phyloP scores from a whole-genome alignment of 2,329 filamentous ascomycete species.

The Colletotrichum lindemuthianum region DNA sequence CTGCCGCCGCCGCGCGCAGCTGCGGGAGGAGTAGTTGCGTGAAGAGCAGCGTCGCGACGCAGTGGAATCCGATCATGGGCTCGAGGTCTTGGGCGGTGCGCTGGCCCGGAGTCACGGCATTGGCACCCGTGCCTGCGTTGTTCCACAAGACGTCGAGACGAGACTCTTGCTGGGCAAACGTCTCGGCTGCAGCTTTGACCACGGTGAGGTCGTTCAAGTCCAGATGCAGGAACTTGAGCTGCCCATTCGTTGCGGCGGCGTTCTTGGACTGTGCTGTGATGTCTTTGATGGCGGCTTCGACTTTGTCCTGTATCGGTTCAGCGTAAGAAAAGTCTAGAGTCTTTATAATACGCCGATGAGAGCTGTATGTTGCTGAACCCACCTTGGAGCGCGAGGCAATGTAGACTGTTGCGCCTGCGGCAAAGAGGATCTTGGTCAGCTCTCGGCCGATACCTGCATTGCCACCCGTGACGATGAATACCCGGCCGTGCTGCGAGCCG shows the following conservation, averaged over 20 bases:
- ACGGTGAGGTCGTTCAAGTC: constrained; percentile 54
- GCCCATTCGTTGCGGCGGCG: not conserved
- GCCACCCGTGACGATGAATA: constrained; percentile 59
- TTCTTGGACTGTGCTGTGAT: not conserved
- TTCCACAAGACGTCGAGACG: constrained; percentile 56
- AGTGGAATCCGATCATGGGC: constrained; percentile 47
- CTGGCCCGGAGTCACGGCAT: constrained; percentile 34
- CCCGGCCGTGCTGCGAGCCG: constrained; percentile 40
- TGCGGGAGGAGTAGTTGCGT: constrained; percentile 47
- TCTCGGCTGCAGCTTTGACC: constrained; percentile 49
- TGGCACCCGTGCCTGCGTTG: constrained; percentile 46
- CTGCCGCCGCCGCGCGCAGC: constrained; percentile 42
- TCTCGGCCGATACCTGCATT: constrained; percentile 58
- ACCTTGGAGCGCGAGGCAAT: constrained; percentile 56
- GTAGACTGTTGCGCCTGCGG: constrained; percentile 62
- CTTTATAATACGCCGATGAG: not conserved
- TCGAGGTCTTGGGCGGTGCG: constrained; percentile 47
- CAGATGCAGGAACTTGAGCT: constrained; percentile 47
- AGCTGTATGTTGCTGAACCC: not conserved
- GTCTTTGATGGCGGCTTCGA: not conserved
- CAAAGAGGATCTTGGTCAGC: constrained; percentile 62
- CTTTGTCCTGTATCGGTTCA: not conserved
- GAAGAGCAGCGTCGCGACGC: constrained; percentile 47
- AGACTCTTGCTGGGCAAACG: constrained; percentile 49
- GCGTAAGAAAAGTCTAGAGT: not conserved